A percentile compares a stretch with the other conserved stretches of the same genome.
These are phyloP conservation scores for Trametes cingulata DNA, from an alignment of 768 basidiomycete species.

Conservation along the genomic window DNA sequence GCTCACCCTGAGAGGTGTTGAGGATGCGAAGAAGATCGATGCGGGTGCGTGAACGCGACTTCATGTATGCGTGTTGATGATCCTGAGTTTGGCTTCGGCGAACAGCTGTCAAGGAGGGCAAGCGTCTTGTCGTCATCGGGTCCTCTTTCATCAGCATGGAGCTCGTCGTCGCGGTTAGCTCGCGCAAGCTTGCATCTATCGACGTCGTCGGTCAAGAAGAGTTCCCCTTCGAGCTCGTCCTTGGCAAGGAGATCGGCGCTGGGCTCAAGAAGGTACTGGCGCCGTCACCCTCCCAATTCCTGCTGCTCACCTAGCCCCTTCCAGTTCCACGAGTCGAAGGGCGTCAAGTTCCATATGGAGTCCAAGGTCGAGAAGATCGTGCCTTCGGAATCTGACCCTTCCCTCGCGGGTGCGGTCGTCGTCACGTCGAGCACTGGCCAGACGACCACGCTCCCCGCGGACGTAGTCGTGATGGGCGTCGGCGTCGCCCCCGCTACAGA, in stretches of 20 bases:
- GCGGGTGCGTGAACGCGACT: constrained; percentile 45
- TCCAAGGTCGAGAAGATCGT: constrained; percentile 65
- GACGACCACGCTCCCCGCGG: constrained; percentile 65
- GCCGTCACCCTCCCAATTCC: neutral
- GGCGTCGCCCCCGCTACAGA: constrained; percentile 84
- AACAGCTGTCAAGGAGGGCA: constrained; percentile 67
- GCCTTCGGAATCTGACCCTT: constrained; percentile 25
- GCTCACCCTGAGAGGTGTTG: constrained; percentile 67
- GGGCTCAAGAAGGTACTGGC: constrained; percentile 67
- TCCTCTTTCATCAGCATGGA: constrained; percentile 94
- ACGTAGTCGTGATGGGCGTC: constrained; percentile 83
- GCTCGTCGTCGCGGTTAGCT: constrained; percentile 72
- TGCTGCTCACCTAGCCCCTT: neutral
- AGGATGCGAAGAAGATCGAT: constrained; percentile 72
- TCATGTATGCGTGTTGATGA: too few relatives aligned
- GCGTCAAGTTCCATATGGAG: constrained; percentile 82
- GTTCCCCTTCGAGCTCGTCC: constrained; percentile 75
- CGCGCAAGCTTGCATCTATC: constrained; percentile 76
- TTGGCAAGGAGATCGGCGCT: constrained; percentile 79
- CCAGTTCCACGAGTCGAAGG: constrained; percentile 79
- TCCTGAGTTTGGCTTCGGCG: neutral
- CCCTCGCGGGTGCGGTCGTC: constrained; percentile 27
- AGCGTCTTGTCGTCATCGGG: constrained; percentile 79
- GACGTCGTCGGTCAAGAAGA: constrained; percentile 84
- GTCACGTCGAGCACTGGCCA: constrained; percentile 55